Evolutionary conservation across 2,329 filamentous ascomycete species (phyloP), one percentile per base, ranked within the genome.

Genomic region (Helicocarpus griseus): DNA sequence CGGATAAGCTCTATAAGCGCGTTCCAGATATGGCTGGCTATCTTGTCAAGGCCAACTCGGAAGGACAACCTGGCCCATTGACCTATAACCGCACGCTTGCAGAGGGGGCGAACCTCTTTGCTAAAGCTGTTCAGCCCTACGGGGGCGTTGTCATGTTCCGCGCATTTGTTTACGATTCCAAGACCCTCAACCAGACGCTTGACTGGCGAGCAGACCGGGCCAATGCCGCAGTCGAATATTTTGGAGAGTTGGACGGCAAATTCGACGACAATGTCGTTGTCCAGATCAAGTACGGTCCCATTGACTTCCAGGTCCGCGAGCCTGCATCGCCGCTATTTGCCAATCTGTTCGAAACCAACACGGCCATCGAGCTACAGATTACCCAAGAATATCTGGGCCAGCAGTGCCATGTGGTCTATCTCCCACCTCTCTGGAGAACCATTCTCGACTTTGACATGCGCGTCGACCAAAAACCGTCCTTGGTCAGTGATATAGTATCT

Each of bases 211-310:
- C 76, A 1, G 85, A 87, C 62, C 77, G 85, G 2, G 85, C 84
- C 1, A 86, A 86, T 50, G 84, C 82, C 0, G 82, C 82, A 0
- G 81, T 86, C 0, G 73, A 87, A 1, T 85, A 79, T 65, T 87
- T 87, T 63, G 70, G 78, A 14, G 72, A 73, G 0, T 73, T 87
- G 0, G 84, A 87, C 58, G 77, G 74, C 4, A 64, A 81, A 53
- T 87, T 87, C 52, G 80, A 83, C 21, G 79, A 83, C 43, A 87
- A 87, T 44, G 83, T 87, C 0, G 74, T 87, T 0, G 74, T 87
- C 2, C 84, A 88, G 61, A 82, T 87, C 65, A 88, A 87, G 65
- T 86, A 83, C 55, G 84, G 85, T 0, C 83, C 84, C 0, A 87
- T 87, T 53, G 84, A 87, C 61, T 87, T 87, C 64, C 84, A 87